Evolutionary conservation across 1,139 yeast species (phyloP).

Genomic region (Yamadazyma siamensis): DNA sequence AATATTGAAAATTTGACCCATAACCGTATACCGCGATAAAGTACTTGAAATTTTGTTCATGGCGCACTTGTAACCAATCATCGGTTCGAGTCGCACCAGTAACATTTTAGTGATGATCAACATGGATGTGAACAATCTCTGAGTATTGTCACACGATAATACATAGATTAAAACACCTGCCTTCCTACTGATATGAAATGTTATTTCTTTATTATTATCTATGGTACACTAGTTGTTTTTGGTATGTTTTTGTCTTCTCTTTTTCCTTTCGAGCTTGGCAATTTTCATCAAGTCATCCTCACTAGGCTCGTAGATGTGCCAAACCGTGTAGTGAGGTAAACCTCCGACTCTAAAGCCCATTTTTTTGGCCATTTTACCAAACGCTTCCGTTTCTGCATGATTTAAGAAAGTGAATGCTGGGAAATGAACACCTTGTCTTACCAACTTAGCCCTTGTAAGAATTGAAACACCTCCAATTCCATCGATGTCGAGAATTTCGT

Average conservation of each 20-base stretch:
- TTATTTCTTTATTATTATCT: slow-evolving; percentile 7
- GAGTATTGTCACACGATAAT: slow-evolving; percentile 39
- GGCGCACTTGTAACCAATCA: slow-evolving; percentile 6
- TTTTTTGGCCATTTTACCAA: slow-evolving; percentile 78
- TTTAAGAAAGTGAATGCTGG: slow-evolving; percentile 87
- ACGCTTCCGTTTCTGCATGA: slow-evolving; percentile 92
- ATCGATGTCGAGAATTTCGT: slow-evolving; percentile 70
- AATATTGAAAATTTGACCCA: too few species aligned
- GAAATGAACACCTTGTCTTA: slow-evolving; percentile 79
- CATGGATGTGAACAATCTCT: slow-evolving; percentile 57
- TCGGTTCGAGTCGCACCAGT: slow-evolving; percentile 8
- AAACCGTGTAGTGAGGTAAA: slow-evolving; percentile 81
- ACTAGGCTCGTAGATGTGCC: slow-evolving; percentile 89
- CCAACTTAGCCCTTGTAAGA: slow-evolving; percentile 76
- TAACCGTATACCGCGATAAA: too few species aligned
- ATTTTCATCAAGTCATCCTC: slow-evolving; percentile 83
- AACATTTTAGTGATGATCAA: slow-evolving; percentile 39
- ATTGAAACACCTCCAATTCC: slow-evolving; percentile 93
- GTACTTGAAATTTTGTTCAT: slow-evolving; percentile 9
- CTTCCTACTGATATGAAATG: slow-evolving; percentile 46
- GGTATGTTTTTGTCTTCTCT: slow-evolving; percentile 41
- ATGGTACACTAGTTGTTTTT: slow-evolving; percentile 10
- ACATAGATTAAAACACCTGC: slow-evolving; percentile 49
- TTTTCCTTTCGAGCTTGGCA: slow-evolving; percentile 67
- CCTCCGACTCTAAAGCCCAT: slow-evolving; percentile 86